Percentiles rank a stretch among this genome's conserved stretches.
These are phyloP conservation scores for Haplosporangium sp. DNA, from an alignment of 371 early-diverging fungal species.

Conservation along the genomic window DNA sequence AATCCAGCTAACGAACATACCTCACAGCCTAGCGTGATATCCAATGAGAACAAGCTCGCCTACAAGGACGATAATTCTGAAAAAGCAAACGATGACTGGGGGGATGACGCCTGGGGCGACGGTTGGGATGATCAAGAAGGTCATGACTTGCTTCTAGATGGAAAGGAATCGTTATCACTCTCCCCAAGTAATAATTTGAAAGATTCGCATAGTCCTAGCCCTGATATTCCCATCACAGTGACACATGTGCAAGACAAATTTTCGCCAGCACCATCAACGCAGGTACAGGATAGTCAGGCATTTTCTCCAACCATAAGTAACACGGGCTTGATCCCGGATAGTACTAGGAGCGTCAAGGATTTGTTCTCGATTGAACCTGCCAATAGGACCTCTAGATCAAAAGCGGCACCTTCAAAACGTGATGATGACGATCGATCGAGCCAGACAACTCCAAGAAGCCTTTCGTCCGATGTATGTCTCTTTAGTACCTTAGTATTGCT, in stretches of 20 bases:
- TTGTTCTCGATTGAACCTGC: conserved; percentile 11
- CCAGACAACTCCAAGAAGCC: conserved; percentile 7
- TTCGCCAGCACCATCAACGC: background rate
- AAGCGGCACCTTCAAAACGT: background rate
- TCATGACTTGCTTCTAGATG: background rate
- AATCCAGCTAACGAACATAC: background rate
- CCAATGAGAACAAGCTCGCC: conserved; percentile 12
- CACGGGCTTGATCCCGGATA: background rate
- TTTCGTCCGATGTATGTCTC: conserved; percentile 32
- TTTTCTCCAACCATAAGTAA: background rate
- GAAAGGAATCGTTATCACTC: background rate
- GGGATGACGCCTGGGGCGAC: conserved; percentile 48
- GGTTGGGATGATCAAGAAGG: conserved; percentile 22
- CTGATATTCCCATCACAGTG: background rate
- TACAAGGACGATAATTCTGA: conserved; percentile 13
- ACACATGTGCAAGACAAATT: background rate
- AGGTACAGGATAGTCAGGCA: background rate
- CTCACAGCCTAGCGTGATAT: background rate
- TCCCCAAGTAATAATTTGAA: no score
- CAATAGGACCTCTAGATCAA: background rate
- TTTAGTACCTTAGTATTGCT: background rate
- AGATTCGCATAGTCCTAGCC: background rate
- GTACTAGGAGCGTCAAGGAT: conserved; percentile 17
- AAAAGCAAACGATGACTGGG: conserved; percentile 29
- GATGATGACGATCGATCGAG: background rate